Conservation (phyloP, 768 basidiomycete species). For the Stropharia rugosoannulata region DNA sequence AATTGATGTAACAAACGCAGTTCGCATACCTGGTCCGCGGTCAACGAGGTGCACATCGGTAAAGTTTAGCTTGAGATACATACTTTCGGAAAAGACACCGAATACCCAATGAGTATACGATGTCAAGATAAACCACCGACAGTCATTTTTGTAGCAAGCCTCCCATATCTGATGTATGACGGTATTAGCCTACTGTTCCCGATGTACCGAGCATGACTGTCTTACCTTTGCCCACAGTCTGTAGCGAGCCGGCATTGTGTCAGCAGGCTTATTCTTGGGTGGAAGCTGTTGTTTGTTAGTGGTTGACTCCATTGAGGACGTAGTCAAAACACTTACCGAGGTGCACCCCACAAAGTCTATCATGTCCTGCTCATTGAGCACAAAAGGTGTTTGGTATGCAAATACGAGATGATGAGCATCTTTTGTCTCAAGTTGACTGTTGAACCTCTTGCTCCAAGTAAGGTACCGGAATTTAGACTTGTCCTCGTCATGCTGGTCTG, state of each 20-base stretch:
- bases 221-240: conserved; percentile 56
- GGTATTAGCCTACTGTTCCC: neutral
- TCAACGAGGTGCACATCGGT: neutral
- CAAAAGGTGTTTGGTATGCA: conserved; percentile 62
- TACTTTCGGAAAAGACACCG: conserved; percentile 59
- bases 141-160: conserved; percentile 43
- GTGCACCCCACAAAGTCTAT: conserved; percentile 47
- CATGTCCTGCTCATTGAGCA: conserved; percentile 53
- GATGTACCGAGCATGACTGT: neutral
- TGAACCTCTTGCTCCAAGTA: conserved; percentile 9
- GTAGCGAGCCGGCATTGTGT: conserved; percentile 1
- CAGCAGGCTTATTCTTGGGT: conserved; percentile 4
- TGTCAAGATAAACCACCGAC: conserved; percentile 58
- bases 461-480: conserved; percentile 17
- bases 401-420: conserved; percentile 37
- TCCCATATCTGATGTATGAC: conserved; percentile 49
- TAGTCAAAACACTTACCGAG: conserved; percentile 29
- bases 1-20: conserved; percentile 49
- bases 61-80: neutral
- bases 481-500: conserved; percentile 1
- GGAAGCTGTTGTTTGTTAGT: conserved; percentile 36
- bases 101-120: conserved; percentile 63
- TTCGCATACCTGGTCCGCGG: conserved; percentile 44
- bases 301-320: conserved; percentile 11
- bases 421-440: neutral